These are phyloP conservation scores for Apiotrichum domesticum DNA, from an alignment of 1,284 basidiomycete species.

Conservation along the genomic window DNA sequence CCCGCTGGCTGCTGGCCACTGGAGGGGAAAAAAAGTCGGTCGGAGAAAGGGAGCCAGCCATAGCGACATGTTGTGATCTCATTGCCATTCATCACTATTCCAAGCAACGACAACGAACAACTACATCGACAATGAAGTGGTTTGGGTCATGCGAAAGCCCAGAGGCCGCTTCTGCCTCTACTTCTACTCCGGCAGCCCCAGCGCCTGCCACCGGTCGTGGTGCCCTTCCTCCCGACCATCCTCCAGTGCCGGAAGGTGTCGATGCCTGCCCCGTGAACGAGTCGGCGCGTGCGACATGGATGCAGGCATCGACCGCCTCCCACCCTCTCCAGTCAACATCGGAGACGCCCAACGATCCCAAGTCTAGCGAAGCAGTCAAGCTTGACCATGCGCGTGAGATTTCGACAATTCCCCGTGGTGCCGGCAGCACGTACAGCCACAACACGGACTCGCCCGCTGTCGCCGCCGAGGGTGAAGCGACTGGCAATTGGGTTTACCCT, in stretches of 20 bases:
- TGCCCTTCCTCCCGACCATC: conserved; percentile 15
- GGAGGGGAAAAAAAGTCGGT: no score
- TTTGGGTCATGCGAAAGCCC: conserved; percentile 2
- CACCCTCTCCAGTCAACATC: no score
- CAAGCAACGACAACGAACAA: no score
- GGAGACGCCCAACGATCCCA: conserved; percentile 27
- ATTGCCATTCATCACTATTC: no score
- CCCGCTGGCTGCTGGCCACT: no score
- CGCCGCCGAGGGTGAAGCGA: conserved; percentile 46
- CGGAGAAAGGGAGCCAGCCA: no score
- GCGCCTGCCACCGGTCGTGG: not conserved
- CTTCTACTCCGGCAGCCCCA: not conserved
- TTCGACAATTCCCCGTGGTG: conserved; percentile 75
- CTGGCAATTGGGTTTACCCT: conserved; percentile 90
- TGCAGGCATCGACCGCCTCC: conserved; percentile 21
- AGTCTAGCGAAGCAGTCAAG: not conserved
- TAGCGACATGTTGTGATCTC: no score
- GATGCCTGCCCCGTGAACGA: conserved; percentile 69
- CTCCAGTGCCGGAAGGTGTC: conserved; percentile 14
- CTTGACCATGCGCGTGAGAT: conserved; percentile 60
- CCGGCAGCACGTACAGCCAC: conserved; percentile 12
- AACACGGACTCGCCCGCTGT: conserved; percentile 14
- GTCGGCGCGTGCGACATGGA: conserved; percentile 46
- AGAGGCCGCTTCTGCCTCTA: not conserved
- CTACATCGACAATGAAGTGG: conserved; percentile 4